A percentile compares a stretch with the other conserved stretches of the same genome.
Evolutionary conservation across 495 filamentous ascomycete species (phyloP).

Genomic region (Penicillium maclennaniae): DNA sequence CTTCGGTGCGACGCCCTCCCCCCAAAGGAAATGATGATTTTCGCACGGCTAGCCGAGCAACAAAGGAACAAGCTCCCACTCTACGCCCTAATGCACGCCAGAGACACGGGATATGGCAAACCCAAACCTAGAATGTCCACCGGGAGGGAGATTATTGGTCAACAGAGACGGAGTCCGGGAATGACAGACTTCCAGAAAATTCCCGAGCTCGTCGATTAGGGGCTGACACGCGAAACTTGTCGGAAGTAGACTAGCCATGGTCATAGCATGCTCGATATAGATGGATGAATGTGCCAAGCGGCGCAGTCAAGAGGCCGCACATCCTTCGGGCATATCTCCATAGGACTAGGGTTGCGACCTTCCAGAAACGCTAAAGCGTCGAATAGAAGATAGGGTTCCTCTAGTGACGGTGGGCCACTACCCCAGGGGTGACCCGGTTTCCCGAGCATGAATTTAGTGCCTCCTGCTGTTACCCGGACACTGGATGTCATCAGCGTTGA

Average conservation of each 20-base stretch:
- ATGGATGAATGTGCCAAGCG: not conserved
- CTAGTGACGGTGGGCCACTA: slow-evolving; percentile 10
- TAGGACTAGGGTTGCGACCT: slow-evolving; percentile 16
- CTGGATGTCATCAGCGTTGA: not conserved
- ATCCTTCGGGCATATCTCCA: slow-evolving; percentile 4
- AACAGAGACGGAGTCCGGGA: not conserved
- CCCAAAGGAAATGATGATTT: not conserved
- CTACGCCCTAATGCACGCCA: not conserved
- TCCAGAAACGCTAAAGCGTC: slow-evolving; percentile 20
- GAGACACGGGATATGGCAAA: not conserved
- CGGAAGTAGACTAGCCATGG: slow-evolving; percentile 4
- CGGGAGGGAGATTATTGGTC: not conserved
- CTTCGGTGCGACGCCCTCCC: not conserved
- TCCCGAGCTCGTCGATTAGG: not conserved
- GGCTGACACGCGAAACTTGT: not conserved
- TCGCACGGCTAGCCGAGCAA: not conserved
- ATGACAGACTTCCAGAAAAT: not conserved
- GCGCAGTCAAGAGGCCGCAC: slow-evolving; percentile 3
- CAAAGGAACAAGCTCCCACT: not conserved
- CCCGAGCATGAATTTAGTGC: not conserved
- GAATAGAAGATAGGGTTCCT: slow-evolving; percentile 10
- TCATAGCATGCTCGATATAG: not conserved
- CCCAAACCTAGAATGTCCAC: not conserved
- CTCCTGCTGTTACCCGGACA: not conserved
- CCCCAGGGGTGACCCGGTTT: not conserved